A percentile compares a stretch with the other conserved stretches of the same genome.
phyloP scores from a whole-genome alignment of 2,329 filamentous ascomycete species.

The Stachybotrys chartarum region DNA sequence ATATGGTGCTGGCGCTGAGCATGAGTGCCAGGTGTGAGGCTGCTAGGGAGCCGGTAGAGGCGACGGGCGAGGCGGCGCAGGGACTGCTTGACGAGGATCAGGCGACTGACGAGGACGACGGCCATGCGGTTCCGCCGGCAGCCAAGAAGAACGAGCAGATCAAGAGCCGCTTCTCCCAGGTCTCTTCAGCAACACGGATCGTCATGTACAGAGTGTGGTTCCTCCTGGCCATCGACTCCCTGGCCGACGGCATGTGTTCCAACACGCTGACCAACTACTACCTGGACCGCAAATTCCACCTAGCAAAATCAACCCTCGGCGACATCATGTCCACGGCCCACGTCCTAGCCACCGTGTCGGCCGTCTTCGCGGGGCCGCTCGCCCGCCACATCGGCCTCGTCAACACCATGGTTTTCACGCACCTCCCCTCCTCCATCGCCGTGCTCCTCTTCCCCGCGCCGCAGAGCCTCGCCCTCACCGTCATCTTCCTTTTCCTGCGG shows the following conservation, averaged over 20 bases:
- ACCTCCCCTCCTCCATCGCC: slow-evolving; percentile 54
- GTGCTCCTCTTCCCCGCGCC: slow-evolving; percentile 54
- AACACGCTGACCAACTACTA: slow-evolving; percentile 53
- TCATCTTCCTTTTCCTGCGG: slow-evolving; percentile 49
- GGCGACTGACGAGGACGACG: slow-evolving; percentile 7
- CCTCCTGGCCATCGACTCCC: slow-evolving; percentile 55
- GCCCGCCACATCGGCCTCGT: slow-evolving; percentile 52
- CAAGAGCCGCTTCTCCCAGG: slow-evolving; percentile 38
- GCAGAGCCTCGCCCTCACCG: slow-evolving; percentile 39
- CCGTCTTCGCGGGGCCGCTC: slow-evolving; percentile 50
- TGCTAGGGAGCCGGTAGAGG: slow-evolving; percentile 13
- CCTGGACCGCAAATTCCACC: slow-evolving; percentile 47
- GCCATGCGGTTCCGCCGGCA: slow-evolving; percentile 4
- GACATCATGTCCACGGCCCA: slow-evolving; percentile 49
- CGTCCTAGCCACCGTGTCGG: slow-evolving; percentile 45
- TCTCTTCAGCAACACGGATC: slow-evolving; percentile 48
- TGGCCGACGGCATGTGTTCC: slow-evolving; percentile 59
- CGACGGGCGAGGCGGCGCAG: slow-evolving; percentile 13
- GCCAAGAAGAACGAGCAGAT: slow-evolving; percentile 13
- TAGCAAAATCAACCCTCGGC: slow-evolving; percentile 50
- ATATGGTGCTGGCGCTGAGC: slow-evolving; percentile 35
- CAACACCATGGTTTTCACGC: slow-evolving; percentile 59
- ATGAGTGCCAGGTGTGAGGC: slow-evolving; percentile 47
- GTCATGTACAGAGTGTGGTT: slow-evolving; percentile 61
- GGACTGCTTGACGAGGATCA: slow-evolving; percentile 13